Conservation (phyloP, 352 stramenopile species). For the Pythium pyrilobum region DNA sequence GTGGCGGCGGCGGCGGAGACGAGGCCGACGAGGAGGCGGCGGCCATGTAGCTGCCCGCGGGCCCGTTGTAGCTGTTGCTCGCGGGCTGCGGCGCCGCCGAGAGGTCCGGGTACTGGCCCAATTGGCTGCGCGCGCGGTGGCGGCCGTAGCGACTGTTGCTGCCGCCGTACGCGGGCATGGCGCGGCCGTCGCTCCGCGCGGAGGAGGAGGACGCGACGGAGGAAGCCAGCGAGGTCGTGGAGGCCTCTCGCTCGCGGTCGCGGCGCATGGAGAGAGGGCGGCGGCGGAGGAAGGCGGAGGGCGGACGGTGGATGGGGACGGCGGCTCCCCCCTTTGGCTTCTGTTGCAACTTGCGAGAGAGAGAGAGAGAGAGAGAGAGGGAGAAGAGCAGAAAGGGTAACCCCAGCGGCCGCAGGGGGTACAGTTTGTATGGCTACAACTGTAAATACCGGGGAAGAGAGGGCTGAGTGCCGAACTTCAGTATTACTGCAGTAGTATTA, state of each 20-base stretch:
- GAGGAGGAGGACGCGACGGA: slow-evolving; percentile 4
- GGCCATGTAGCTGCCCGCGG: slow-evolving; percentile 1
- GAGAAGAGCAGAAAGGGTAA: slow-evolving; percentile 1
- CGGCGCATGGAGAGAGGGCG: slow-evolving; percentile 8
- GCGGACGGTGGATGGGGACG: too few relatives aligned
- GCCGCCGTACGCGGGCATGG: slow-evolving; percentile 3
- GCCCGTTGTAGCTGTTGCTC: neutral
- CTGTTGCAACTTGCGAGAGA: neutral
- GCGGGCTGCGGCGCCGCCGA: neutral
- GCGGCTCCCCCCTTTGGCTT: too few relatives aligned
- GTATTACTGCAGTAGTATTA: too few relatives aligned
- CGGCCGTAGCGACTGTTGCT: slow-evolving; percentile 23
- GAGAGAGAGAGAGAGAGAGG: neutral
- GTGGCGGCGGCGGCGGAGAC: slow-evolving; percentile 12
- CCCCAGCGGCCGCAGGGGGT: neutral
- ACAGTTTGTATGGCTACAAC: neutral
- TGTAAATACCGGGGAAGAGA: neutral
- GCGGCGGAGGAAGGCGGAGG: too few relatives aligned
- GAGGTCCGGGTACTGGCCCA: slow-evolving; percentile 14
- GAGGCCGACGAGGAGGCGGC: neutral
- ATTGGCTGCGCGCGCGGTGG: slow-evolving; percentile 20
- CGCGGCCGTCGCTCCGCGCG: neutral
- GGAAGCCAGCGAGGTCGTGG: slow-evolving; percentile 11
- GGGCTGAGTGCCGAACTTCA: too few relatives aligned
- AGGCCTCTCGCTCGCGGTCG: slow-evolving; percentile 12